These are phyloP conservation scores for Penicillium odoratum DNA, from an alignment of 495 filamentous ascomycete species.

Conservation along the genomic window DNA sequence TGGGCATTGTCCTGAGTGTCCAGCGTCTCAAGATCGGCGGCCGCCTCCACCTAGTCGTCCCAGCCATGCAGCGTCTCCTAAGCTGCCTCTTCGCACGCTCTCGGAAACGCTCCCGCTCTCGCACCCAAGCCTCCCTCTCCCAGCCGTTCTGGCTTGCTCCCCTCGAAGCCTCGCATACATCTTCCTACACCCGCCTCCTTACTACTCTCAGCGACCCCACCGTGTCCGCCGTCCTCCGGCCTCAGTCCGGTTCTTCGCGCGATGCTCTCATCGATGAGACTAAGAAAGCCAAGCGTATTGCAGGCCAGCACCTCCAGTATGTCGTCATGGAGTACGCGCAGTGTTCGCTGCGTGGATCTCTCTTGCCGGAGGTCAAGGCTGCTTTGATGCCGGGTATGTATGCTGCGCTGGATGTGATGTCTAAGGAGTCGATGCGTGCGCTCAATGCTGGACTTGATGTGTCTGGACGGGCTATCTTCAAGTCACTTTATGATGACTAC, in stretches of 20 bases:
- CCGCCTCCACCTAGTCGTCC: slow-evolving; percentile 69
- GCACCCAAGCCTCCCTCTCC: slow-evolving; percentile 21
- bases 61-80: slow-evolving; percentile 63
- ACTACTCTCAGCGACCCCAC: slow-evolving; percentile 78
- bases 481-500: slow-evolving; percentile 68
- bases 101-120: slow-evolving; percentile 47
- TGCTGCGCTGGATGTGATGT: slow-evolving; percentile 68
- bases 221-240: slow-evolving; percentile 63
- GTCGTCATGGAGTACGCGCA: slow-evolving; percentile 71
- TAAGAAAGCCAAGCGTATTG: slow-evolving; percentile 71
- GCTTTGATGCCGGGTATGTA: slow-evolving; percentile 71
- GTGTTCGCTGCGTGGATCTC: slow-evolving; percentile 57
- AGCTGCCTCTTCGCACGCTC: slow-evolving; percentile 60
- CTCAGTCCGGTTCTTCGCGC: slow-evolving; percentile 35
- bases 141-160: slow-evolving; percentile 50
- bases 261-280: slow-evolving; percentile 68
- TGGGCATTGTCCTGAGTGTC: slow-evolving; percentile 54
- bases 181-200: slow-evolving; percentile 67
- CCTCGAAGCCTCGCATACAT: slow-evolving; percentile 53
- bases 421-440: slow-evolving; percentile 59
- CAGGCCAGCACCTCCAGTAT: slow-evolving; percentile 71
- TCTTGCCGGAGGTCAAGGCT: slow-evolving; percentile 62
- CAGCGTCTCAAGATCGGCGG: slow-evolving; percentile 67
- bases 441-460: slow-evolving; percentile 70
- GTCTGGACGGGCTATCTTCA: slow-evolving; percentile 68